These are phyloP conservation scores for Graphiopsis chlorocephala DNA, from an alignment of 2,329 filamentous ascomycete species.

Conservation along the genomic window DNA sequence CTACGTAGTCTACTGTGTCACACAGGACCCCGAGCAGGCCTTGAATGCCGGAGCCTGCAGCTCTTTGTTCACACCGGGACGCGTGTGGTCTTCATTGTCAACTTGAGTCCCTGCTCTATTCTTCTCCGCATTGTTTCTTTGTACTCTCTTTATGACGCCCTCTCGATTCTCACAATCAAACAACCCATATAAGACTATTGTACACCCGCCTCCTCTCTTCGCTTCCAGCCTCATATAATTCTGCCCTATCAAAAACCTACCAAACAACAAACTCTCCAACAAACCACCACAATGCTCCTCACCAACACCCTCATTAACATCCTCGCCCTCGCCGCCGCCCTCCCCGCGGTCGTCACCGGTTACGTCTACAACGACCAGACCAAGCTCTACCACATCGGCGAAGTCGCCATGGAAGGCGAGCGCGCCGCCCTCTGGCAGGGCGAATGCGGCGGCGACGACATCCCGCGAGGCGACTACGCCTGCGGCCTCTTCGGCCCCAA, in stretches of 20 bases:
- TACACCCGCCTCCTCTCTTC: background rate
- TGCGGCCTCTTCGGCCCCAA: slow-evolving; percentile 7
- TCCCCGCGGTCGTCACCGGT: background rate
- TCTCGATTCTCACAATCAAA: background rate
- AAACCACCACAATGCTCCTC: background rate
- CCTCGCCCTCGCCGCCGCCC: background rate
- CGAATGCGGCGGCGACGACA: background rate
- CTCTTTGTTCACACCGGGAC: background rate
- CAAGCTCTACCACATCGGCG: slow-evolving; percentile 4
- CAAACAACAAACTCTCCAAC: background rate
- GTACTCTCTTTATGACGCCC: background rate
- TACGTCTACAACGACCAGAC: background rate
- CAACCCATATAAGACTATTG: background rate
- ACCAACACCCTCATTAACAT: background rate
- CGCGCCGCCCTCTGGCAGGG: background rate
- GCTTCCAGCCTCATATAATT: background rate
- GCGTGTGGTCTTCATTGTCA: background rate
- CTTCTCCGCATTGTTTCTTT: background rate
- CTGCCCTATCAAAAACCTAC: background rate
- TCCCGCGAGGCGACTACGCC: background rate
- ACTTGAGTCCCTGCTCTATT: background rate
- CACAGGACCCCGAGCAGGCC: background rate
- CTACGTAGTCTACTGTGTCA: background rate
- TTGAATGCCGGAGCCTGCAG: background rate
- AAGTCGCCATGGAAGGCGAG: background rate